Evolutionary conservation across 176 grass and related monocot genomes (phyloP).

Genomic region (Ananas comosus): DNA sequence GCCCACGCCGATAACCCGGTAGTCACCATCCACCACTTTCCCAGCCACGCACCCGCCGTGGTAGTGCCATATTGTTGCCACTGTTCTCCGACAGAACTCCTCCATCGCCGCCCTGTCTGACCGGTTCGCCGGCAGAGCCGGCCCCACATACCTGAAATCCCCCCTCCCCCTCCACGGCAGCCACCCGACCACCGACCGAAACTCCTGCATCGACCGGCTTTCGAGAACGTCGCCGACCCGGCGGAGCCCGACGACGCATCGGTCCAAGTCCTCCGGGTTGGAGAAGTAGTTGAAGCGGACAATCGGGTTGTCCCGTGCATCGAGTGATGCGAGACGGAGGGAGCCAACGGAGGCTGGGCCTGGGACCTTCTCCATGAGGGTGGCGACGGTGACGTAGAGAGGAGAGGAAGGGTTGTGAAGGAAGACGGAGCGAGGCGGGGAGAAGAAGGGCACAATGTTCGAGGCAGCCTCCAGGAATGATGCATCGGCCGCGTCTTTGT

Average conservation of each 20-base stretch:
- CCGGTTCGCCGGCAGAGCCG: constrained; percentile 35
- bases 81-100: constrained; percentile 50
- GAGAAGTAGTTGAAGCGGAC: constrained; percentile 83
- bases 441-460: constrained; percentile 54
- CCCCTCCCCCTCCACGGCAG: constrained; percentile 30
- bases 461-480: constrained; percentile 77
- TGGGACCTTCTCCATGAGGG: constrained; percentile 68
- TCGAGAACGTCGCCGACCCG: constrained; percentile 48
- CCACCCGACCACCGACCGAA: constrained; percentile 27
- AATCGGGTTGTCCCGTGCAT: constrained; percentile 42
- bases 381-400: constrained; percentile 56
- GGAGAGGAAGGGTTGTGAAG: constrained; percentile 28
- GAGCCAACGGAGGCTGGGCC: constrained; percentile 56
- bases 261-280: constrained; percentile 37
- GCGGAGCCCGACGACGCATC: constrained; percentile 48
- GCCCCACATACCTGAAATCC: constrained; percentile 55
- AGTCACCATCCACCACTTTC: constrained; percentile 72
- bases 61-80: constrained; percentile 84
- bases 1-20: constrained; percentile 35
- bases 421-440: constrained; percentile 19
- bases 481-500: not conserved
- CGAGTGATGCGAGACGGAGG: constrained; percentile 50
- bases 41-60: constrained; percentile 72
- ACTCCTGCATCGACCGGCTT: constrained; percentile 46
- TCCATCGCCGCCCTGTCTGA: constrained; percentile 41